A percentile compares a stretch with the other conserved stretches of the same genome.
phyloP scores from a whole-genome alignment of 257 asterid species.

The Solanum rostratum region DNA sequence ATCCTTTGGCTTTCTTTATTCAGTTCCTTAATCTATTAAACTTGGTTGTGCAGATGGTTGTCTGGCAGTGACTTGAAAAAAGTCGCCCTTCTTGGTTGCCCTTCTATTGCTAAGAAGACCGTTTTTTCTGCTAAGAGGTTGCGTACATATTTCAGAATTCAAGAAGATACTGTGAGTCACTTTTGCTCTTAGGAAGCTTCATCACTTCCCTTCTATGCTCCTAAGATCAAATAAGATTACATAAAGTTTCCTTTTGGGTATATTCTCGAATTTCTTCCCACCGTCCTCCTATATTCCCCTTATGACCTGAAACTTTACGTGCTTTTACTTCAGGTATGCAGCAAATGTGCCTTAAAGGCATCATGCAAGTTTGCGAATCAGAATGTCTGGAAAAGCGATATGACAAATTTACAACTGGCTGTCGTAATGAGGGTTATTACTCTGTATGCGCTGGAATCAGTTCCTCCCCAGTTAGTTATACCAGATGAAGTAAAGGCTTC shows the following conservation, averaged over 20 bases:
- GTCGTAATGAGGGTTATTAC: conserved; percentile 40
- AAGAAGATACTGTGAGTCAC: conserved; percentile 49
- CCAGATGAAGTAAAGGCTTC: conserved; percentile 47
- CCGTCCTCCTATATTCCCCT: background rate
- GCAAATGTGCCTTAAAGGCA: conserved; percentile 40
- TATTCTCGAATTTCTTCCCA: background rate
- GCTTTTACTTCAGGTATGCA: conserved; percentile 54
- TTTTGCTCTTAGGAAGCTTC: background rate
- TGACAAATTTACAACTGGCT: conserved; percentile 24
- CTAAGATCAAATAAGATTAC: background rate
- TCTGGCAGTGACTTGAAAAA: conserved; percentile 73
- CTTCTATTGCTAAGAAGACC: conserved; percentile 34
- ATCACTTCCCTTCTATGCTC: background rate
- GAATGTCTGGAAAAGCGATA: conserved; percentile 5
- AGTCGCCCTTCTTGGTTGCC: conserved; percentile 77
- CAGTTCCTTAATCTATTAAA: conserved; percentile 7
- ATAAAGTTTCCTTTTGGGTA: background rate
- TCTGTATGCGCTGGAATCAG: conserved; percentile 52
- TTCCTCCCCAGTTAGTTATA: conserved; percentile 41
- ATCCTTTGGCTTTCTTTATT: background rate
- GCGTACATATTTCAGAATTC: conserved; percentile 56
- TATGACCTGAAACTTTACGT: background rate
- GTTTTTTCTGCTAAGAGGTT: conserved; percentile 48
- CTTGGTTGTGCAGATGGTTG: conserved; percentile 56
- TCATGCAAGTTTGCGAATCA: conserved; percentile 49